Conservation (phyloP, 441 rosid genomes). For the Francoa sonchifolia region DNA sequence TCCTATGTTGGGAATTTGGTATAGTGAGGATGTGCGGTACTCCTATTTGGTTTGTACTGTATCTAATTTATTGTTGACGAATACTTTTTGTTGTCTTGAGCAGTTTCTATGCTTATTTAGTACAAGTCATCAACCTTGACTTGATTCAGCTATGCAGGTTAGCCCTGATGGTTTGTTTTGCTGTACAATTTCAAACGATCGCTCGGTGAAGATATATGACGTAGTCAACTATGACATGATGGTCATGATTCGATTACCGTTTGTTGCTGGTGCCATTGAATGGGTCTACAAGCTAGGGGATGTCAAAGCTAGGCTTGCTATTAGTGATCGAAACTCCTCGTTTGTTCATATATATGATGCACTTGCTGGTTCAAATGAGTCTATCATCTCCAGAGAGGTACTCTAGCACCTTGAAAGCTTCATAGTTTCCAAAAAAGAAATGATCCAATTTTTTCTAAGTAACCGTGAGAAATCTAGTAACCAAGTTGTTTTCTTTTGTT, state of each 20-base stretch:
- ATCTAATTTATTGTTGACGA: too few relatives aligned
- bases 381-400: slow-evolving; percentile 74
- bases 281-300: slow-evolving; percentile 94
- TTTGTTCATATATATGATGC: slow-evolving; percentile 83
- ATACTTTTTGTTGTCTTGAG: background rate
- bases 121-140: slow-evolving; percentile 42
- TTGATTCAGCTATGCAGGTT: slow-evolving; percentile 76
- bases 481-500: background rate
- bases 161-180: slow-evolving; percentile 90
- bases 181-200: slow-evolving; percentile 80
- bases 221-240: slow-evolving; percentile 97
- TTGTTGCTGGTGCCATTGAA: slow-evolving; percentile 66
- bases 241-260: slow-evolving; percentile 81
- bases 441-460: too few relatives aligned
- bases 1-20: too few relatives aligned
- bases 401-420: slow-evolving; percentile 1
- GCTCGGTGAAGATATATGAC: slow-evolving; percentile 78
- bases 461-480: too few relatives aligned
- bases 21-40: too few relatives aligned
- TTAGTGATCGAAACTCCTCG: slow-evolving; percentile 61
- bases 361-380: slow-evolving; percentile 69
- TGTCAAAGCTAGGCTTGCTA: slow-evolving; percentile 79
- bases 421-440: background rate
- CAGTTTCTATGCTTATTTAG: slow-evolving; percentile 8
- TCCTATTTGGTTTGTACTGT: too few relatives aligned